Evolutionary conservation across 2,329 filamentous ascomycete species (phyloP).

Genomic region (Penicillium frequentans): DNA sequence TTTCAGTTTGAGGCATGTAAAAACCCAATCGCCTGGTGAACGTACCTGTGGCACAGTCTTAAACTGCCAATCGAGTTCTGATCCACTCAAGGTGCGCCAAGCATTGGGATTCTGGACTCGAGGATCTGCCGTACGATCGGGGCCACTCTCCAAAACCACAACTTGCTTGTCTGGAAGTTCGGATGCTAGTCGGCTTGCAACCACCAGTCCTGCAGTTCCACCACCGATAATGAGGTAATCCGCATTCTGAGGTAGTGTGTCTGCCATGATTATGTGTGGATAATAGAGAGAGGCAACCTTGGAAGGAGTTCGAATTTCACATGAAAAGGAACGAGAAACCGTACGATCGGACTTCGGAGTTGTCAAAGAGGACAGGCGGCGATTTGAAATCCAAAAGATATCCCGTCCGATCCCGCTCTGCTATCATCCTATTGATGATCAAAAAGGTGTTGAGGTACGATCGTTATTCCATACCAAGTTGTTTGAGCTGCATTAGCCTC

Average conservation of each 20-base stretch:
- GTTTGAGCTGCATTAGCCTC: no score
- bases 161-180: conserved; percentile 10
- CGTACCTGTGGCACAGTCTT: conserved; percentile 11
- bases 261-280: no score
- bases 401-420: no score
- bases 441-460: no score
- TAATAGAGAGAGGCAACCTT: no score
- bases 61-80: conserved; percentile 18
- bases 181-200: conserved; percentile 15
- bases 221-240: conserved; percentile 18
- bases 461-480: no score
- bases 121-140: conserved; percentile 9
- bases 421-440: no score
- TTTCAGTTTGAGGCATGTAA: background rate
- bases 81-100: conserved; percentile 8
- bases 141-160: conserved; percentile 14
- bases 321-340: no score
- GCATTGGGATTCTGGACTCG: conserved; percentile 6
- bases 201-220: conserved; percentile 16
- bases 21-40: background rate
- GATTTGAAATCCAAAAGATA: no score
- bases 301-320: no score
- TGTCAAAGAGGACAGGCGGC: no score
- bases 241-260: background rate
- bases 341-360: no score